Conservation (phyloP, 495 filamentous ascomycete genomes). For the Hyaloscypha finlandica region DNA sequence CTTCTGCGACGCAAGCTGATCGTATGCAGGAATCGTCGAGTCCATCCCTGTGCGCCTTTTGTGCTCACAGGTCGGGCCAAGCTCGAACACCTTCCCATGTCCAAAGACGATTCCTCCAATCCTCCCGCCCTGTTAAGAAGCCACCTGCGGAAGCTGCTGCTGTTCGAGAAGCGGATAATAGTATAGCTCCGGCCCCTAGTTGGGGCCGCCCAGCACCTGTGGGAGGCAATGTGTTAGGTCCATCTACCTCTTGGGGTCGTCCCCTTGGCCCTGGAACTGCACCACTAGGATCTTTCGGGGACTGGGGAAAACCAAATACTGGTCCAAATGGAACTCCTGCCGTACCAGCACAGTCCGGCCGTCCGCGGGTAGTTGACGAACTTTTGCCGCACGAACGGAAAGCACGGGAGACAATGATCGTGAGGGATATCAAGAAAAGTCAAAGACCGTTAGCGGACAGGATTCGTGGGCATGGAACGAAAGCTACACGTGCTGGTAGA, state of each 20-base stretch:
- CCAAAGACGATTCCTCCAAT: slow-evolving; percentile 31
- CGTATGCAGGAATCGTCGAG: slow-evolving; percentile 28
- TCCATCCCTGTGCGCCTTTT: slow-evolving; percentile 33
- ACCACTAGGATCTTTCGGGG: background rate
- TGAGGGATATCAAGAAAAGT: slow-evolving; percentile 1
- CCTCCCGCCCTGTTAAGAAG: slow-evolving; percentile 21
- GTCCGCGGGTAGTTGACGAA: background rate
- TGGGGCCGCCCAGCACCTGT: slow-evolving; percentile 9
- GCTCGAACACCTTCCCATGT: slow-evolving; percentile 25
- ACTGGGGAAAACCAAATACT: slow-evolving; percentile 8
- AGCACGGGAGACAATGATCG: slow-evolving; percentile 24
- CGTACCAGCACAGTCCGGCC: background rate
- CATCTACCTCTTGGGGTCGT: slow-evolving; percentile 15
- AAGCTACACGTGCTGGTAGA: slow-evolving; percentile 29
- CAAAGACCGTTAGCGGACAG: background rate
- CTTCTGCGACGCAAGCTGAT: slow-evolving; percentile 15
- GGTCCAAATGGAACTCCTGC: background rate
- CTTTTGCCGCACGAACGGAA: slow-evolving; percentile 31
- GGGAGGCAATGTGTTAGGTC: slow-evolving; percentile 7
- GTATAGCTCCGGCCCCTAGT: background rate
- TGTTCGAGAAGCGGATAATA: slow-evolving; percentile 14
- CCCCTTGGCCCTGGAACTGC: background rate
- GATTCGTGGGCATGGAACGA: slow-evolving; percentile 19
- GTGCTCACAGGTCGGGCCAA: slow-evolving; percentile 31
- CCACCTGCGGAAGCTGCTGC: slow-evolving; percentile 23